Evolutionary conservation across 2,329 filamentous ascomycete genomes (phyloP).

Genomic region (Neonectria faginata): DNA sequence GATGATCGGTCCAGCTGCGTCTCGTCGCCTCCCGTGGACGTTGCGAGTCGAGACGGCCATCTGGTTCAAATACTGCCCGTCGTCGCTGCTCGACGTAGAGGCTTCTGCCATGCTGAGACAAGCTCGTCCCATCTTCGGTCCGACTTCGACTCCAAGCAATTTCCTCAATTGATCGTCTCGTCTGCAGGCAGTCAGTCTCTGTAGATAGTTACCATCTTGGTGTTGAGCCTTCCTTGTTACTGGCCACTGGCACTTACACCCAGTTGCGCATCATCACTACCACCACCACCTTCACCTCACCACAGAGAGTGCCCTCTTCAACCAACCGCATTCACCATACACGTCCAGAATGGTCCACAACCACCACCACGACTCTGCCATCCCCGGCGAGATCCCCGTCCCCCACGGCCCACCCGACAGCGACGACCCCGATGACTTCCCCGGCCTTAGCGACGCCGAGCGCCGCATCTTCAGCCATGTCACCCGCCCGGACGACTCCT

Average conservation of each 20-base stretch:
- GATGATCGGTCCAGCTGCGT: constrained; percentile 31
- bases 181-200: not conserved
- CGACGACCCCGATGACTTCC: constrained; percentile 62
- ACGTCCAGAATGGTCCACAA: constrained; percentile 36
- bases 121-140: constrained; percentile 7
- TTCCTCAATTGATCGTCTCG: not conserved
- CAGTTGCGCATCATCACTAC: not conserved
- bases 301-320: too few species aligned
- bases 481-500: constrained; percentile 89
- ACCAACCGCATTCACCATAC: not conserved
- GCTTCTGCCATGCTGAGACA: constrained; percentile 21
- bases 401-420: constrained; percentile 63
- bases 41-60: constrained; percentile 23
- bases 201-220: not conserved
- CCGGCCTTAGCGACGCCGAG: constrained; percentile 60
- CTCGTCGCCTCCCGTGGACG: constrained; percentile 30
- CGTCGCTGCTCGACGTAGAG: constrained; percentile 29
- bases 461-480: constrained; percentile 78
- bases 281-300: too few species aligned
- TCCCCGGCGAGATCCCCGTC: constrained; percentile 65
- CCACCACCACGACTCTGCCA: constrained; percentile 51
- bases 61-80: constrained; percentile 45
- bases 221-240: not conserved
- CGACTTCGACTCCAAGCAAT: constrained; percentile 19
- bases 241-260: constrained; percentile 2